Base-by-base conservation (phyloP, 106 monocot genomes). In the Dendrobium chrysotoxum region DNA sequence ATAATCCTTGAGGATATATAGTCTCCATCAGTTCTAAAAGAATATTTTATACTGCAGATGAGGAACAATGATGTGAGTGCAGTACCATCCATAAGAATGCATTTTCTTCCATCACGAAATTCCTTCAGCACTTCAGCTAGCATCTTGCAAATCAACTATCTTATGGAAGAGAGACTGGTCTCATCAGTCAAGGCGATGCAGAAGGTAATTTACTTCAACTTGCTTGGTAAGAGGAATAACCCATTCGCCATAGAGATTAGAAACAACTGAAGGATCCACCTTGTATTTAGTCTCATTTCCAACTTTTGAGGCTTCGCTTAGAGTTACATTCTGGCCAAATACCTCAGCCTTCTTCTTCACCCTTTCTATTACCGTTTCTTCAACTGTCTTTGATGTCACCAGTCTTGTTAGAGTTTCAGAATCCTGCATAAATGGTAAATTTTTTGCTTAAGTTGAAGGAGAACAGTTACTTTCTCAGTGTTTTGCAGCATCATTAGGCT, bases 191-290 rank as follows among this genome's bases (percentile, higher is more conserved):
- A 95, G 87, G 41, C 92, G 92, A 4, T 35, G 88, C 15, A 95
- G 92, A 73, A 95, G 89, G 72, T 95, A 95, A 40, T 92, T 85
- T 2, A 95, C 89, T 77, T 95, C 87, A 28, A 95, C 85, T 12
- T 80, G 47, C 80, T 95, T 95, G 81, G 92, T 92, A 8, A 95
- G 72, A 50, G 92, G 95, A 40, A 95, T 95, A 23, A 95, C 90
- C 92, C 95, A 90, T 1, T 95, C 81, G 20, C 38, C 78, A 67
- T 95, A 95, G 13, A 95, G 85, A 0, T 53, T 75, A 64, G 74
- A 80, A 30, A 83, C 86, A 9, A 90, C 83, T 13, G 26, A 58
- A 0, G 95, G 95, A 84, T 92, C 84, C 38, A 92, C 85, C 78
- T 92, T 90, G 67, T 87, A 89, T 6, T 6, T 80, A 11, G 81